Percentiles rank a stretch among this genome's conserved stretches.
phyloP scores from a whole-genome alignment of 257 asterid species.

The Pogostemon cablin region DNA sequence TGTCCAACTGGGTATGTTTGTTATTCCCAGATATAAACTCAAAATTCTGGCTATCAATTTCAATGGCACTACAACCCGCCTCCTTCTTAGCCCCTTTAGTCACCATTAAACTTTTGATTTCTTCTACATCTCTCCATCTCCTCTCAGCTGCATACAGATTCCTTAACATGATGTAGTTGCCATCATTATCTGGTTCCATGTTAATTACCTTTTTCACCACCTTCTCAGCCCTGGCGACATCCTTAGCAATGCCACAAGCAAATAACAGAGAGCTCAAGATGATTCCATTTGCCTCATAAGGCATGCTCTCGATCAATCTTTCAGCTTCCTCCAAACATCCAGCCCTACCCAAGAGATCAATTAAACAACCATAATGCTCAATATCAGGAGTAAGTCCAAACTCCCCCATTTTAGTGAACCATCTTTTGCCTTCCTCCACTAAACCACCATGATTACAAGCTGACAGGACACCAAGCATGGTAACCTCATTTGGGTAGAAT shows the following conservation, averaged over 20 bases:
- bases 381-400: slow-evolving; percentile 54
- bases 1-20: slow-evolving; percentile 48
- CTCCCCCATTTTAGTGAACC: slow-evolving; percentile 68
- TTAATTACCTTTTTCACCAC: slow-evolving; percentile 59
- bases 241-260: slow-evolving; percentile 85
- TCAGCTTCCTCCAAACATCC: slow-evolving; percentile 90
- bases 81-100: slow-evolving; percentile 82
- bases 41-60: slow-evolving; percentile 55
- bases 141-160: slow-evolving; percentile 86
- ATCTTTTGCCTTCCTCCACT: slow-evolving; percentile 82
- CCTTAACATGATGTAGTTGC: slow-evolving; percentile 78
- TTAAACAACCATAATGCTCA: slow-evolving; percentile 86
- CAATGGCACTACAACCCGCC: slow-evolving; percentile 77
- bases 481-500: slow-evolving; percentile 58
- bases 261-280: slow-evolving; percentile 81
- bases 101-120: slow-evolving; percentile 64
- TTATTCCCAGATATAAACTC: slow-evolving; percentile 78
- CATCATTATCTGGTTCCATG: slow-evolving; percentile 82
- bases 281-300: slow-evolving; percentile 84
- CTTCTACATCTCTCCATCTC: slow-evolving; percentile 87
- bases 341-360: slow-evolving; percentile 86
- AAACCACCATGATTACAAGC: slow-evolving; percentile 97
- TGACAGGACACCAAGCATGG: slow-evolving; percentile 84
- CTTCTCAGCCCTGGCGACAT: slow-evolving; percentile 74
- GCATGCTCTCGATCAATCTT: slow-evolving; percentile 70